Evolutionary conservation across 1,284 basidiomycete species (phyloP), one percentile per base, ranked within the genome.

Genomic region (Rugosomyces carneus): DNA sequence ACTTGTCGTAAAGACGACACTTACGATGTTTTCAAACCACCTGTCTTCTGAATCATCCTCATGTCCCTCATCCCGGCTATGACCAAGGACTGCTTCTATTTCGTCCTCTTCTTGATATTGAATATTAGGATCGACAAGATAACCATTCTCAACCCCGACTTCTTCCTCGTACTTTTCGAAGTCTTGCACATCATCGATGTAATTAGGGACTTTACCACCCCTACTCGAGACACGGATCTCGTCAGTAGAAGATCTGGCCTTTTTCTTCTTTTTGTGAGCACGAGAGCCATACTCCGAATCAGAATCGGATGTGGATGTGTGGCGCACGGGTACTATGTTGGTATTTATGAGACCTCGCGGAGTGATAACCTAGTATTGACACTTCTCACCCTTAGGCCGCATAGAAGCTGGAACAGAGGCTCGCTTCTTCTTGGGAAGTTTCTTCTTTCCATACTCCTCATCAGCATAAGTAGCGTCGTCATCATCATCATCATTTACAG

Each of bases 221-320:
- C 91, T 77, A 49, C 83, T 87, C 34, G 90, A 88, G 38, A 90
- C 76, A 59, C 90, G 87, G 38, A 89, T 70, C 58, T 88, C 87
- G 50, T 84, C 83, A 39, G 71, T 48, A 65, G 74, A 59, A 63
- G 70, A 49, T 69, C 76, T 58, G 67, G 69, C 55, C 53, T 69
- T 70, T 62, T 78, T 84, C 70, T 89, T 90, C 72, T 88, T 89
- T 71, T 90, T 92, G 72, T 90, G 87, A 34, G 87, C 80, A 51
- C 88, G 85, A 26, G 82, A 74, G 29, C 85, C 90, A 60, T 93
- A 94, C 58, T 93, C 90, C 9, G 89, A 93, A 61, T 91, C 90
- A 3, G 89, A 91, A 61, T 89, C 85, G 37, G 84, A 84, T 46
- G 68, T 73, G 50, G 71, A 72, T 40, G 69, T 68, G 51, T 70